Evolutionary conservation across 768 basidiomycete species (phyloP).

Genomic region (Phallus indusiatus): DNA sequence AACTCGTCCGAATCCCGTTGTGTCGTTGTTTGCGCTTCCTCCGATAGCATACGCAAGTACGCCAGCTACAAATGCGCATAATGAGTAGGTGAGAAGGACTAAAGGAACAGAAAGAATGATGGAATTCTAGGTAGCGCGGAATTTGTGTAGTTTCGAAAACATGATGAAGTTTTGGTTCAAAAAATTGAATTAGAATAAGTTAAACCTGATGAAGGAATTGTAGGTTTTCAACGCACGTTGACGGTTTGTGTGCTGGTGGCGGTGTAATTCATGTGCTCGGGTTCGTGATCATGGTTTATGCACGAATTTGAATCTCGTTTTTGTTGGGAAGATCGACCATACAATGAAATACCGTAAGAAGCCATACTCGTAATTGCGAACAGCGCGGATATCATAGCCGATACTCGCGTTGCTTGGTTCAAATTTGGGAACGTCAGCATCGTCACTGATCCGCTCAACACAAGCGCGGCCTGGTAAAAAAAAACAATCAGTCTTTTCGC

Average conservation of each 20-base stretch:
- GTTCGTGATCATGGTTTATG: too few relatives aligned
- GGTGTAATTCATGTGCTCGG: too few relatives aligned
- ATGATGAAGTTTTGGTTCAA: too few relatives aligned
- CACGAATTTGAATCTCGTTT: not conserved
- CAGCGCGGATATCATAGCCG: slow-evolving; percentile 57
- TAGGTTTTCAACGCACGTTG: too few relatives aligned
- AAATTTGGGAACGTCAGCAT: slow-evolving; percentile 72
- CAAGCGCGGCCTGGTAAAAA: slow-evolving; percentile 55
- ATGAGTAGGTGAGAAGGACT: slow-evolving; percentile 63
- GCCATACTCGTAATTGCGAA: slow-evolving; percentile 63
- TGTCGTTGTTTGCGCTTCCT: not conserved
- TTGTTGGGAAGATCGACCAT: slow-evolving; percentile 24
- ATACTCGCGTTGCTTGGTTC: slow-evolving; percentile 51
- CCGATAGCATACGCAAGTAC: slow-evolving; percentile 4
- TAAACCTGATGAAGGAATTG: too few relatives aligned
- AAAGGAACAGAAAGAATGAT: slow-evolving; percentile 63
- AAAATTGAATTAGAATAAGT: too few relatives aligned
- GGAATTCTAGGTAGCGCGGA: too few relatives aligned
- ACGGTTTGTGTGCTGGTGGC: too few relatives aligned
- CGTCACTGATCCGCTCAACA: slow-evolving; percentile 74
- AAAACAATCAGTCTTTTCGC: too few relatives aligned
- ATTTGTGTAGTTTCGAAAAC: not conserved
- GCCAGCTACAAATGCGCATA: slow-evolving; percentile 57
- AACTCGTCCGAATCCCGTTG: not conserved
- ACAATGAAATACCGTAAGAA: slow-evolving; percentile 58